Base-by-base conservation (phyloP, 176 grass and related monocot genomes). In the Zea luxurians region DNA sequence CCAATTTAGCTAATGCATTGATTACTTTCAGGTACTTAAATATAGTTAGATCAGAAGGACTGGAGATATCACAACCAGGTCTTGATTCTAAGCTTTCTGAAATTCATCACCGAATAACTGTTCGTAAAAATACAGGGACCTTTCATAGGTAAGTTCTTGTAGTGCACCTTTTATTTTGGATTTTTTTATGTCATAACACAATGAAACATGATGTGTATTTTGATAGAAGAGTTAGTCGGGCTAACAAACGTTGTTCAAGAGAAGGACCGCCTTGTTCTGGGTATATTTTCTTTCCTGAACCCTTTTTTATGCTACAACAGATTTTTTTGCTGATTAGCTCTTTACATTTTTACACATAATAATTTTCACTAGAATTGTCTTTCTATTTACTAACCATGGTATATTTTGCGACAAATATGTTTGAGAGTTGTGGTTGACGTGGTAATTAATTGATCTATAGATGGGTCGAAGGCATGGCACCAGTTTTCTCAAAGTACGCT, bases 391-490 rank as follows among this genome's bases (percentile, higher is more conserved):
- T 60, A 63, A 83, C 10, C 40, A 35, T 2, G 13, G 53, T 18
- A 10, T 11, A 40, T 5, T 12, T 40, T 76, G 18, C 42, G 27
- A 27, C 27, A 27, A 27, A 27, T 27, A 27, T 27, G 27, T 27
- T 27, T 27, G 27, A 27, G 27, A 27, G 27, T 27, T 27, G 27
- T 27, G 8, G 58, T 27, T 84, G 38, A 53, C 49, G 16, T 77
- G 36, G 72, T 65, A 70, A 57, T 27, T 71, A 49, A 77, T 85
- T 85, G 49, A 52, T 83, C 37, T 62, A 52, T 60, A 97, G 94
- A 84, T 97, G 94, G 94, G 91, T 97, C 40, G 94, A 97, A 76
- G 94, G 84, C 69, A 85, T 90, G 89, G 87, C 91, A 78, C 87
- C 89, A 7, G 94, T 97, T 65, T 97, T 97, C 84, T 93, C 91